These are phyloP conservation scores for Serendipita sp. DNA, from an alignment of 768 basidiomycete species.

Conservation along the genomic window DNA sequence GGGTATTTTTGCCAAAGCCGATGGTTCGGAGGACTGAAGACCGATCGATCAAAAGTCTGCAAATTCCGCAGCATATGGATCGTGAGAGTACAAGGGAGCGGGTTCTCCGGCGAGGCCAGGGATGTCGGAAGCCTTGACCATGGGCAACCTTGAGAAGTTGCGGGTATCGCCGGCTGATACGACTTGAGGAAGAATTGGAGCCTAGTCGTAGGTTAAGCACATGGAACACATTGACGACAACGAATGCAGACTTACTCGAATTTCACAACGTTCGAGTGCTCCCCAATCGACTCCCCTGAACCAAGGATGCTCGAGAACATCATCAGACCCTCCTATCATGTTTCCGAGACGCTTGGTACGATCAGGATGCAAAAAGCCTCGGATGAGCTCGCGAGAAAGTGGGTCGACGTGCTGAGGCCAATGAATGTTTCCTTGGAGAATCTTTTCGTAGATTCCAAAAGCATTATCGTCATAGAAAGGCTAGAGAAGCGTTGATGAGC, in stretches of 20 bases:
- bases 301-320: slow-evolving; percentile 86
- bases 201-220: slow-evolving; percentile 29
- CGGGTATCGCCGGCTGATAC: slow-evolving; percentile 70
- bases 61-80: slow-evolving; percentile 5
- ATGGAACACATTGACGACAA: background rate
- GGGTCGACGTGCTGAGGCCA: slow-evolving; percentile 88
- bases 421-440: slow-evolving; percentile 70
- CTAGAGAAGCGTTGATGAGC: slow-evolving; percentile 8
- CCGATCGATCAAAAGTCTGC: background rate
- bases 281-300: slow-evolving; percentile 92
- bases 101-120: slow-evolving; percentile 12
- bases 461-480: slow-evolving; percentile 98
- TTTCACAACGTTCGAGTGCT: slow-evolving; percentile 70
- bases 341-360: slow-evolving; percentile 85
- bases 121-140: slow-evolving; percentile 14
- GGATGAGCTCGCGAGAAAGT: slow-evolving; percentile 76
- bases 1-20: too few species aligned
- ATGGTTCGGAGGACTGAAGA: too few species aligned
- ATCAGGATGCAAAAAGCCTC: slow-evolving; percentile 81
- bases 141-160: slow-evolving; percentile 42
- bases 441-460: slow-evolving; percentile 97
- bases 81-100: background rate
- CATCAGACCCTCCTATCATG: slow-evolving; percentile 79
- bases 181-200: slow-evolving; percentile 73
- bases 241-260: slow-evolving; percentile 40